Base-by-base conservation (phyloP, 306 rosid genomes). In the Citrullus colocynthis region DNA sequence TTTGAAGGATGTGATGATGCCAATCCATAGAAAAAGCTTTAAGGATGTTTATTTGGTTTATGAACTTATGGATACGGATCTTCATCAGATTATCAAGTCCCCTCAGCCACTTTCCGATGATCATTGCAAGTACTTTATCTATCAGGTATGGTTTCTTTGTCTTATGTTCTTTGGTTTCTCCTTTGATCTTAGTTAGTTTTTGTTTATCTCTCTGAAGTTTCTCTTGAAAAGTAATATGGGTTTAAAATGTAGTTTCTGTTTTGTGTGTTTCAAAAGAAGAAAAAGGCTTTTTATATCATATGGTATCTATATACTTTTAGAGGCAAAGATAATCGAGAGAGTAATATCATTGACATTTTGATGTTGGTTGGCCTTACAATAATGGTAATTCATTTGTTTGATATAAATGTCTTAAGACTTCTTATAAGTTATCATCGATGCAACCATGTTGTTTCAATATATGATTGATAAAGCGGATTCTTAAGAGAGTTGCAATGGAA, bases 61-160 rank as follows among this genome's bases (percentile, higher is more conserved):
- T 64, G 98, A 94, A 82, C 97, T 94, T 51, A 94, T 94, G 98
- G 97, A 92, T 57, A 90, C 95, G 1, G 97, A 94, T 88, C 95
- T 94, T 65, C 88, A 89, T 76, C 91, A 89, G 36, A 90, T 94
- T 83, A 91, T 92, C 9, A 87, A 86, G 81, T 94, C 97, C 10
- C 39, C 97, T 2, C 93, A 85, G 17, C 87, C 89, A 20, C 92
- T 94, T 59, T 90, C 96, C 20, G 75, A 17, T 84, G 93, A 90
- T 74, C 96, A 92, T 80, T 86, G 93, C 92, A 92, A 90, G 57
- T 92, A 85, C 82, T 92, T 94, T 65, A 75, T 90, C 71, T 92
- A 89, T 90, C 96, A 89, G 96, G 96, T 94, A 84, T 20, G 63
- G 48, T 30, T 66, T 81, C 55, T 60, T 30, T n/a, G 9, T 62